These are phyloP conservation scores for Kondoa subrosea DNA, from an alignment of 768 basidiomycete genomes.

Conservation along the genomic window DNA sequence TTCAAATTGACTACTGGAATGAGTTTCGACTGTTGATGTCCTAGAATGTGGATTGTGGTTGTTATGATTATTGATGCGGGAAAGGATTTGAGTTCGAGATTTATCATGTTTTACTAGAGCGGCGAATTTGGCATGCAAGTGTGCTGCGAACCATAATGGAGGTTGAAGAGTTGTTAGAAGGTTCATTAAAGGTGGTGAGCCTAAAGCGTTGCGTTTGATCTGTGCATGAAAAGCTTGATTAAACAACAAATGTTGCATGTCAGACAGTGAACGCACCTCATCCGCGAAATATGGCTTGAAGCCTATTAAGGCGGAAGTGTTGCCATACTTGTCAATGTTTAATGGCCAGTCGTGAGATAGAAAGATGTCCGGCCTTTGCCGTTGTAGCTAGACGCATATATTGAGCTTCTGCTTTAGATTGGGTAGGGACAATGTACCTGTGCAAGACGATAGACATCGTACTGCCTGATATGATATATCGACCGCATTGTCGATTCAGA, in stretches of 20 bases:
- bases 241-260: neutral
- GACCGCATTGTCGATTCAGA: constrained; percentile 53
- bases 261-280: constrained; percentile 36
- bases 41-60: neutral
- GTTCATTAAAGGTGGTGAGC: constrained; percentile 70
- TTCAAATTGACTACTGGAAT: neutral
- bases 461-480: constrained; percentile 80
- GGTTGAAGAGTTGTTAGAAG: constrained; percentile 57
- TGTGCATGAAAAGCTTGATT: constrained; percentile 13
- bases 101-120: constrained; percentile 36
- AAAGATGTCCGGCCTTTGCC: constrained; percentile 45
- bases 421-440: constrained; percentile 31
- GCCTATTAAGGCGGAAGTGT: constrained; percentile 47
- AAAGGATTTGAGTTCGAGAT: constrained; percentile 16
- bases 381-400: neutral
- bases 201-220: constrained; percentile 50
- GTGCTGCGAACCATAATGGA: constrained; percentile 80
- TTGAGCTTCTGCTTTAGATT: constrained; percentile 3
- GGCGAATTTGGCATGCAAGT: constrained; percentile 73
- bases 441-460: constrained; percentile 59
- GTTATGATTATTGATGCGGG: constrained; percentile 7
- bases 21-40: neutral
- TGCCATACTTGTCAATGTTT: constrained; percentile 63
- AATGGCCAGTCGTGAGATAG: constrained; percentile 96
- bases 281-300: constrained; percentile 60